Conservation (phyloP, 768 basidiomycete species). For the Clavulina sp. region DNA sequence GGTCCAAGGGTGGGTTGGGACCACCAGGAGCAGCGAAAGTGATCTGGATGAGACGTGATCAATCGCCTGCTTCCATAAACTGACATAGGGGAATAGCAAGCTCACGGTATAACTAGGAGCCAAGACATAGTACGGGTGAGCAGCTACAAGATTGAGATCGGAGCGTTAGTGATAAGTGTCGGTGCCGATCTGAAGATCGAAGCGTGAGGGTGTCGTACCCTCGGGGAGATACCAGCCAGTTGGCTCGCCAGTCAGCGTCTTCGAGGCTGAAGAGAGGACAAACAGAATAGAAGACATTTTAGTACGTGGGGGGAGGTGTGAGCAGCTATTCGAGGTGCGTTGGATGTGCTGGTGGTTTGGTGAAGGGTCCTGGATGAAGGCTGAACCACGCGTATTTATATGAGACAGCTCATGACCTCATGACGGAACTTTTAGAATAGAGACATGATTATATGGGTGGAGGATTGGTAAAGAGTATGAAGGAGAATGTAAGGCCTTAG, state of each 20-base stretch:
- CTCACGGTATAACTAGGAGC: slow-evolving; percentile 19
- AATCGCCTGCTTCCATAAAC: background rate
- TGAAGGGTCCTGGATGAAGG: no score
- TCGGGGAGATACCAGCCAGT: slow-evolving; percentile 48
- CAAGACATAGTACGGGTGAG: slow-evolving; percentile 50
- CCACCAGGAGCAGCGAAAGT: slow-evolving; percentile 45
- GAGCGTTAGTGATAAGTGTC: no score
- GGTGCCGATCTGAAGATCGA: background rate
- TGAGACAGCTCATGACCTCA: no score
- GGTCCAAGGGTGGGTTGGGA: slow-evolving; percentile 55
- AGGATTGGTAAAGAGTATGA: no score
- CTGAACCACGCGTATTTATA: no score
- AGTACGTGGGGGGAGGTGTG: background rate
- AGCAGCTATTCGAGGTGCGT: no score
- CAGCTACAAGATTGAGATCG: slow-evolving; percentile 20
- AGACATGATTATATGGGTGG: no score
- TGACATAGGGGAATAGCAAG: background rate
- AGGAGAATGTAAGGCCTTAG: no score
- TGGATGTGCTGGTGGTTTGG: no score
- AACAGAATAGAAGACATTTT: slow-evolving; percentile 31
- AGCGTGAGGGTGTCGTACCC: slow-evolving; percentile 8
- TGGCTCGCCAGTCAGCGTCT: slow-evolving; percentile 24
- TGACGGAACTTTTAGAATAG: no score
- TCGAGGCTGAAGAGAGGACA: slow-evolving; percentile 53
- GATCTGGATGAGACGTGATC: slow-evolving; percentile 21